phyloP scores from a whole-genome alignment of 345 rosid genomes.

The Kernera saxatilis region DNA sequence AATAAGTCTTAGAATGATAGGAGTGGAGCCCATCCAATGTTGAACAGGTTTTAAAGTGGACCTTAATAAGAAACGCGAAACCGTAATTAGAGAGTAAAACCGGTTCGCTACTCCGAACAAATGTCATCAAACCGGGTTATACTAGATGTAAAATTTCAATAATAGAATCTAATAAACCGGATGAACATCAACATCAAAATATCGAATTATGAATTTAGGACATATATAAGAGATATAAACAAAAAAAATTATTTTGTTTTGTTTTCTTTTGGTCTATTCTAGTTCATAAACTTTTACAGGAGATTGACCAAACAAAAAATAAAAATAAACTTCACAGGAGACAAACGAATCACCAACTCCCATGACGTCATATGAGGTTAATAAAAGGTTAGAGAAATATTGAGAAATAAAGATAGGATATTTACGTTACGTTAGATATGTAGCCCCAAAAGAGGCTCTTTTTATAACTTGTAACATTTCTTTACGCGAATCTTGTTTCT shows the following conservation, averaged over 20 bases:
- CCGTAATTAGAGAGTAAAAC: not conserved
- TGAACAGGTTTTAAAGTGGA: not conserved
- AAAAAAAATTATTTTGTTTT: no score
- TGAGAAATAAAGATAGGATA: conserved; percentile 9
- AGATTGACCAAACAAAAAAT: no score
- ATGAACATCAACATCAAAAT: not conserved
- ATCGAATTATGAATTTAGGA: not conserved
- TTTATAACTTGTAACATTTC: conserved; percentile 19
- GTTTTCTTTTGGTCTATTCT: not conserved
- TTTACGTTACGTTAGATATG: conserved; percentile 27
- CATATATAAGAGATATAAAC: no score
- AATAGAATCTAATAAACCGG: not conserved
- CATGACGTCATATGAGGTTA: conserved; percentile 22
- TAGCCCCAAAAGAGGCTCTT: conserved; percentile 2
- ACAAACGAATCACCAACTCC: conserved; percentile 17
- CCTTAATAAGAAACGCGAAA: no score
- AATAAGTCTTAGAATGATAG: not conserved
- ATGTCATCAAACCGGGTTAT: conserved; percentile 2
- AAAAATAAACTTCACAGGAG: not conserved
- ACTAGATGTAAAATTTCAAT: not conserved
- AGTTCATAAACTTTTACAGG: no score
- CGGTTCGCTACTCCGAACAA: not conserved
- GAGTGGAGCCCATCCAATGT: not conserved
- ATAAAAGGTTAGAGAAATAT: not conserved
- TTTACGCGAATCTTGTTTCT: conserved; percentile 27